Percentiles rank a stretch among this genome's conserved stretches.
phyloP scores from a whole-genome alignment of 140 eudicot species.

The Stevia rebaudiana region DNA sequence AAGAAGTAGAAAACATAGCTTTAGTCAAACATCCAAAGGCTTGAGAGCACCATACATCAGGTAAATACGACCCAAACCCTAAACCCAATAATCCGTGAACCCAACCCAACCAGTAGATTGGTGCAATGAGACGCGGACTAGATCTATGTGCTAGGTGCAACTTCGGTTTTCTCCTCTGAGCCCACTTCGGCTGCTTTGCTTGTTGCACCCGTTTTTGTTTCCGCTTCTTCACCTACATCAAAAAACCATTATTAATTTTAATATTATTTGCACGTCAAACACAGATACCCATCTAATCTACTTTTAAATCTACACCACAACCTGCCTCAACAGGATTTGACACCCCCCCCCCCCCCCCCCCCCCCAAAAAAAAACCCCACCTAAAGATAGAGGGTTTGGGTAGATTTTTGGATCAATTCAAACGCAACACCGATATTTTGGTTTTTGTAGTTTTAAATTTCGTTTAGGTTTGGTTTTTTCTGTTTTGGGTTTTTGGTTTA shows the following conservation, averaged over 20 bases:
- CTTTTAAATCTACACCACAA: too few relatives aligned
- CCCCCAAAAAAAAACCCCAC: too few relatives aligned
- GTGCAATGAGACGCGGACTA: neutral
- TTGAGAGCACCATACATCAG: neutral
- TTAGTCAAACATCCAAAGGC: constrained; percentile 17
- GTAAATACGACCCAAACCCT: constrained; percentile 6
- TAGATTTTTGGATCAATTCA: too few relatives aligned
- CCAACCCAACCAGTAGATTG: neutral
- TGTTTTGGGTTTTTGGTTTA: too few relatives aligned
- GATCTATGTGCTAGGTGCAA: constrained; percentile 26
- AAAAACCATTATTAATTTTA: neutral
- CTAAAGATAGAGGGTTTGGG: too few relatives aligned
- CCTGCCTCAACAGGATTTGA: too few relatives aligned
- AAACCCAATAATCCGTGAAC: neutral
- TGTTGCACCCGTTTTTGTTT: constrained; percentile 27
- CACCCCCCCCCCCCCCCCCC: too few relatives aligned
- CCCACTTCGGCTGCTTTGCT: constrained; percentile 25
- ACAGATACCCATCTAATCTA: too few relatives aligned
- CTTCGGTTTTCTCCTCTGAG: constrained; percentile 30
- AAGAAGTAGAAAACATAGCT: constrained; percentile 17
- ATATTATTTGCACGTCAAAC: too few relatives aligned
- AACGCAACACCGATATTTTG: too few relatives aligned
- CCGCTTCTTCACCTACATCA: constrained; percentile 40
- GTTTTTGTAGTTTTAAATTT: too few relatives aligned
- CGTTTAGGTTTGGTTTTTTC: too few relatives aligned